Evolutionary conservation across 352 stramenopile genomes (phyloP).

Genomic region (Heterotrichella gracilis): DNA sequence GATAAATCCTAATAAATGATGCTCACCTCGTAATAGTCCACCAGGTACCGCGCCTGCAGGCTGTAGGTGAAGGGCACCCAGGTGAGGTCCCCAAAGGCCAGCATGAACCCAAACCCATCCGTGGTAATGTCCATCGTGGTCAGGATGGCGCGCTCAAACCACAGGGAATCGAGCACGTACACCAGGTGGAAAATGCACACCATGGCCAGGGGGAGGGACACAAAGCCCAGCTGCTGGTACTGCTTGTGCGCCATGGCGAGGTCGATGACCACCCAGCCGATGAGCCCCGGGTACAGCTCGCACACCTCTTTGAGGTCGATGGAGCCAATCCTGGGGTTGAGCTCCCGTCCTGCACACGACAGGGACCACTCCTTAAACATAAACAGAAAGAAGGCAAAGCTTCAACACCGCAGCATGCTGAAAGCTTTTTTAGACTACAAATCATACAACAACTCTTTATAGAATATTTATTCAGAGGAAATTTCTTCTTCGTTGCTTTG

Average conservation of each 20-base stretch:
- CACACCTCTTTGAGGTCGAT: constrained; percentile 57
- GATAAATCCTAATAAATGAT: too few species aligned
- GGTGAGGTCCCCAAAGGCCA: constrained; percentile 49
- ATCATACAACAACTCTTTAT: too few species aligned
- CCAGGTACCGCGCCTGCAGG: constrained; percentile 29
- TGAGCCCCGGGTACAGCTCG: constrained; percentile 41
- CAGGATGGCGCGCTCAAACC: constrained; percentile 45
- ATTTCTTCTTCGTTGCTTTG: too few species aligned
- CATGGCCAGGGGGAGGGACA: constrained; percentile 33
- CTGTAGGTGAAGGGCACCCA: constrained; percentile 60
- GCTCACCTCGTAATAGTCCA: constrained; percentile 34
- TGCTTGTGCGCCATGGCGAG: constrained; percentile 30
- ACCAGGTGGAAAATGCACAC: constrained; percentile 40
- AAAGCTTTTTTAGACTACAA: too few species aligned
- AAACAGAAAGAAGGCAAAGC: too few species aligned
- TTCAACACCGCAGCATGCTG: too few species aligned
- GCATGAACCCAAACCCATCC: constrained; percentile 60
- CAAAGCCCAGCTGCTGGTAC: constrained; percentile 25
- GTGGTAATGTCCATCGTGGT: constrained; percentile 68
- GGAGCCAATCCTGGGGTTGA: constrained; percentile 34
- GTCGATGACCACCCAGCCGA: constrained; percentile 41
- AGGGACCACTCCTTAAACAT: too few species aligned
- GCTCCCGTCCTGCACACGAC: constrained; percentile 40
- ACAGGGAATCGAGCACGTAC: constrained; percentile 53
- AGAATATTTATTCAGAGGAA: too few species aligned